These are phyloP conservation scores for Santalum album DNA, from an alignment of 164 flowering plant genomes.

Conservation along the genomic window DNA sequence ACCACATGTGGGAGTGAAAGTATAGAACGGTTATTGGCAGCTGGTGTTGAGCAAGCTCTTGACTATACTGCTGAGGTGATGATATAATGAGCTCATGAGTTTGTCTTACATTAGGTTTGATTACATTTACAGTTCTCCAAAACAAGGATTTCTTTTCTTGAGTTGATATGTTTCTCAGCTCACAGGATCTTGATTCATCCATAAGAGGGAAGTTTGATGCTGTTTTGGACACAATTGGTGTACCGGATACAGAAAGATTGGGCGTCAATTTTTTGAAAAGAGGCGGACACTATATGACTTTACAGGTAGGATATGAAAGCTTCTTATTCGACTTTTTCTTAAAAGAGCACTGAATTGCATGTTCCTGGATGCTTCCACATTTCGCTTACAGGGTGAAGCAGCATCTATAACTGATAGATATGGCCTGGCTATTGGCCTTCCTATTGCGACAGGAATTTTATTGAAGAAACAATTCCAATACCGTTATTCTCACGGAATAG, in stretches of 20 bases:
- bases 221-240: conserved; percentile 90
- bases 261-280: conserved; percentile 60
- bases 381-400: conserved; percentile 67
- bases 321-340: not conserved
- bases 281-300: conserved; percentile 96
- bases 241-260: conserved; percentile 68
- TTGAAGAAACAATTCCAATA: conserved; percentile 75
- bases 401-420: conserved; percentile 77
- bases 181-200: conserved; percentile 62
- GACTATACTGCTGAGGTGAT: conserved; percentile 78
- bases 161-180: conserved; percentile 1
- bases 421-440: conserved; percentile 76
- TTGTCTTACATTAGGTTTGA: not conserved
- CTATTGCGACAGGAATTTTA: conserved; percentile 50
- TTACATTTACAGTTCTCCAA: too few relatives aligned
- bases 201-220: conserved; percentile 82
- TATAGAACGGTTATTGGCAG: conserved; percentile 45
- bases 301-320: conserved; percentile 53
- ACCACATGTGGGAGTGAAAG: conserved; percentile 84
- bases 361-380: not conserved
- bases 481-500: conserved; percentile 80
- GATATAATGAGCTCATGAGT: not conserved
- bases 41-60: conserved; percentile 92
- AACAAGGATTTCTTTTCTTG: not conserved
- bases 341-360: not conserved